Conservation (phyloP, 148 eudicot genomes). For the Camellia sinensis region DNA sequence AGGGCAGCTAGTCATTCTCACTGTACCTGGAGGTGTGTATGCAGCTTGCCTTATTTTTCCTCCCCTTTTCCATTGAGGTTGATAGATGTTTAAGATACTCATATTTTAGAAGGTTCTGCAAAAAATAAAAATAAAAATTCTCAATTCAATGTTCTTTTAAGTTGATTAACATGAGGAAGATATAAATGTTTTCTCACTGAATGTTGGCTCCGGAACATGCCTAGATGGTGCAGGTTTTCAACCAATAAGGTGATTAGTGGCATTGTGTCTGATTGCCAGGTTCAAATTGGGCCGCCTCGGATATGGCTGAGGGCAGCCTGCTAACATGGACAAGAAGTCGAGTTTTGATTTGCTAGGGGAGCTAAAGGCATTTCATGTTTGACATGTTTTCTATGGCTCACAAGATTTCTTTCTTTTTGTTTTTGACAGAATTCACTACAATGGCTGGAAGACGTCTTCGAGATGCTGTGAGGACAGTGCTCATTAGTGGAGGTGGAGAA, state of each 20-base stretch:
- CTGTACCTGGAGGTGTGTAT: conserved; percentile 90
- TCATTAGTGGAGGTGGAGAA: conserved; percentile 44
- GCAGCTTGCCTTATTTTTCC: conserved; percentile 21
- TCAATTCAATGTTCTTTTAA: neutral
- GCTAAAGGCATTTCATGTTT: neutral
- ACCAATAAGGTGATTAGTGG: neutral
- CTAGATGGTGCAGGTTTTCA: neutral
- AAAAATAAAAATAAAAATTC: neutral
- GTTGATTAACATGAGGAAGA: neutral
- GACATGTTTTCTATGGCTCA: neutral
- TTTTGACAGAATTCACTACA: conserved; percentile 73
- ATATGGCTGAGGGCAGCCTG: neutral
- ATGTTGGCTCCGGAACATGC: neutral
- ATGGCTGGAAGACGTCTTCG: conserved; percentile 99
- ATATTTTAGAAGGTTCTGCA: neutral
- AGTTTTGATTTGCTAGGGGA: neutral
- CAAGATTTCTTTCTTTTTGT: conserved; percentile 4
- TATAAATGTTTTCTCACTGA: neutral
- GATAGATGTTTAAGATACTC: neutral
- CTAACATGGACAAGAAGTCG: neutral
- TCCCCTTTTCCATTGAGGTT: conserved; percentile 1
- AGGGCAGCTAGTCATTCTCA: conserved; percentile 85
- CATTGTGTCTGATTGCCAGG: neutral
- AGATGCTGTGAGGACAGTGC: conserved; percentile 73
- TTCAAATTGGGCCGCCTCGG: neutral